Evolutionary conservation across 169 alveolate genomes (phyloP), one percentile per base, ranked within the genome.

Genomic region (Cryptosporidium tyzzeri): DNA sequence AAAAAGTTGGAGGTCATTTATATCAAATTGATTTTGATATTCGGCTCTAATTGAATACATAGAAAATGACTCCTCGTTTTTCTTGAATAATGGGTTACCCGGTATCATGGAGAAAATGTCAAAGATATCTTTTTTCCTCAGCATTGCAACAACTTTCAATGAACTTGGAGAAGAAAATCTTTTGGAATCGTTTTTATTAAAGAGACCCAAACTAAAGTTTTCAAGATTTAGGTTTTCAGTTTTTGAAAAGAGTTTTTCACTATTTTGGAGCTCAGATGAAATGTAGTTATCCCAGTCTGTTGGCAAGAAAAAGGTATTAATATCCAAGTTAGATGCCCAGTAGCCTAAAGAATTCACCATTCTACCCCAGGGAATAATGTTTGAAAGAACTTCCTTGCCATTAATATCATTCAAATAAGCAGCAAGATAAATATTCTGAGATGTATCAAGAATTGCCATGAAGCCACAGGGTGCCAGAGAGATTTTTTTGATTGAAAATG

Each of bases 401-500:
- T 26, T 18, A 12, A 67, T n/a, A 23, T 80, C 68, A 39, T 65
- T 80, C 16, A 59, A 6, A 29, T 62, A 80, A 18, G 71, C 70
- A 14, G 53, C 73, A 23, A 80, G 5, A 50, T 80, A 67, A 14
- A 80, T 48, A 23, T 80, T 80, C 45, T 80, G 89, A 62, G 59
- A 44, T 4, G 75, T 31, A 29, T 80, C 89, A 16, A 80, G 55
- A 48, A 65, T 80, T 10, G 75, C 75, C 69, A 80, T 80, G 35
- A 59, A 80, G 5, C 89, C 89, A 80, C 89, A 80, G 29, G 89
- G 89, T 4, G 89, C 58, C 1, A 80, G 33, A n/a, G 89, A 80
- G 7, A 80, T 53, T 35, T 62, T 59, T n/a, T 45, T 37, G 23
- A 80, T 44, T 14, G 85, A 53, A 26, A 62, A 50, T 16, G 80